phyloP scores from a whole-genome alignment of 805 yeast genomes.

The Hanseniaspora meyeri region DNA sequence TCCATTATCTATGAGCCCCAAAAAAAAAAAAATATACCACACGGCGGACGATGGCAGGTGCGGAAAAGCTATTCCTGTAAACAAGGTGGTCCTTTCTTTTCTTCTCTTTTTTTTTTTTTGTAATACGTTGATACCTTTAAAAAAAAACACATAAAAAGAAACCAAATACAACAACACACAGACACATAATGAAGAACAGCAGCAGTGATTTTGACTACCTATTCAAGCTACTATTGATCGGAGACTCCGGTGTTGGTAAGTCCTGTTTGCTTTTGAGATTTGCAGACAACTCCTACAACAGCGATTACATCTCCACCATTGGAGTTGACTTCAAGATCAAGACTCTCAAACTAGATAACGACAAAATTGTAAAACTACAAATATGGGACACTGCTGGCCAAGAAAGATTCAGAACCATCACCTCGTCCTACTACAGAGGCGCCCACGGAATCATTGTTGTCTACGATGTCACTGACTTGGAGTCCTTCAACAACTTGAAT shows the following conservation, averaged over 20 bases:
- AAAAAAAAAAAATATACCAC: no score
- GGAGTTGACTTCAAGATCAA: slow-evolving; percentile 91
- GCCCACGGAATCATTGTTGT: slow-evolving; percentile 98
- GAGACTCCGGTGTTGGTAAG: slow-evolving; percentile 98
- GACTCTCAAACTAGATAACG: slow-evolving; percentile 84
- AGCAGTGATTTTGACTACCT: slow-evolving; percentile 95
- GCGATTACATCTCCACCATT: slow-evolving; percentile 91
- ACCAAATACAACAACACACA: background rate
- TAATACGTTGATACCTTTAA: background rate
- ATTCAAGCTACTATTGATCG: slow-evolving; percentile 87
- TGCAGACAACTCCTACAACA: slow-evolving; percentile 94
- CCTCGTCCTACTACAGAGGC: slow-evolving; percentile 94
- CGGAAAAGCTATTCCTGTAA: no score
- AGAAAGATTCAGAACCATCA: slow-evolving; percentile 94
- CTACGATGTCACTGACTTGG: slow-evolving; percentile 95
- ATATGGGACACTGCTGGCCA: slow-evolving; percentile 99
- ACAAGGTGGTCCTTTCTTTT: no score
- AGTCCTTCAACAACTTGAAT: slow-evolving; percentile 87
- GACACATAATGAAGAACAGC: slow-evolving; percentile 31
- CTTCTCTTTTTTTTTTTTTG: no score
- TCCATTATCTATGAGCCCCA: no score
- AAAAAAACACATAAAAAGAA: background rate
- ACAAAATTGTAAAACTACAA: slow-evolving; percentile 86
- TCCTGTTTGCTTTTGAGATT: slow-evolving; percentile 89
- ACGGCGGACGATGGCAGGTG: no score